These are phyloP conservation scores for Colletotrichum sp. DNA, from an alignment of 2,329 filamentous ascomycete genomes.

Conservation along the genomic window DNA sequence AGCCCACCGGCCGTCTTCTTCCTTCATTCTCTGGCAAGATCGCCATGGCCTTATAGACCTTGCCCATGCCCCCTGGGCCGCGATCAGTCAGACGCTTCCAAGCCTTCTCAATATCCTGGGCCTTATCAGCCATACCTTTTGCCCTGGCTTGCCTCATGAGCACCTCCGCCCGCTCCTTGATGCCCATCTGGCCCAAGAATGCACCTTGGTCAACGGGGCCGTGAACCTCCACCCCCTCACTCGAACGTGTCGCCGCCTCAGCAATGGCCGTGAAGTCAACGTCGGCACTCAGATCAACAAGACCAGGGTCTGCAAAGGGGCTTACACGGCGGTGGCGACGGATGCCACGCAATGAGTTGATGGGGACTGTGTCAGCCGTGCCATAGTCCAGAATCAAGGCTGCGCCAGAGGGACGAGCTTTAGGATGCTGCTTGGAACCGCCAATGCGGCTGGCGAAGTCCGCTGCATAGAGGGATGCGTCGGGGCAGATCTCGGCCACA, in stretches of 20 bases:
- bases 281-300: constrained; percentile 88
- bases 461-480: constrained; percentile 78
- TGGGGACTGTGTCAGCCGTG: constrained; percentile 75
- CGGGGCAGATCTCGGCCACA: constrained; percentile 88
- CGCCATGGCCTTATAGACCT: constrained; percentile 90
- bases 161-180: constrained; percentile 75
- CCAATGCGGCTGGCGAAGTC: constrained; percentile 89
- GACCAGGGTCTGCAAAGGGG: constrained; percentile 79
- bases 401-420: constrained; percentile 74
- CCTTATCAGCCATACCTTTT: constrained; percentile 54
- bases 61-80: constrained; percentile 87
- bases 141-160: constrained; percentile 59
- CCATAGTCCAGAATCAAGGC: constrained; percentile 98
- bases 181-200: constrained; percentile 84
- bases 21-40: constrained; percentile 84
- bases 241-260: constrained; percentile 78
- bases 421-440: constrained; percentile 61
- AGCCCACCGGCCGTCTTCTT: constrained; percentile 82
- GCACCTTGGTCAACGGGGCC: constrained; percentile 86
- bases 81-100: constrained; percentile 87
- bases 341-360: constrained; percentile 92
- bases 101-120: constrained; percentile 69
- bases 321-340: constrained; percentile 76
- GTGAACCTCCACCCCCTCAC: constrained; percentile 85
- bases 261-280: constrained; percentile 91